Evolutionary conservation across 2,329 filamentous ascomycete species (phyloP), one percentile per base, ranked within the genome.

Genomic region (Alternaria longipes): DNA sequence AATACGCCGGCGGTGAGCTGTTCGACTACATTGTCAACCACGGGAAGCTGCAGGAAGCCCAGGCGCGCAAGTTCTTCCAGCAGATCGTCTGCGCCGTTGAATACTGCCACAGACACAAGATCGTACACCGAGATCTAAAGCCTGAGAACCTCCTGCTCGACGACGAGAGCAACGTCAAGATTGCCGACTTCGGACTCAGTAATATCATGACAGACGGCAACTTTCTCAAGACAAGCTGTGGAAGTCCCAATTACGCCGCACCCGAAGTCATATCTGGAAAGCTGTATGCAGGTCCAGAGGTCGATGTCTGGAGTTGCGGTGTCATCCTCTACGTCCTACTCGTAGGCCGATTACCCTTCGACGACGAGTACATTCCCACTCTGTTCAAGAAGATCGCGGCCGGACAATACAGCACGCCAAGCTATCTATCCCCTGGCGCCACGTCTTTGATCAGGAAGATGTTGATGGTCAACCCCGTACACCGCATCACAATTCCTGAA

Each of bases 201-300:
- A 99, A 99, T 78, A 99, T 99, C 81, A 99, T 99, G 95, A 98
- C 95, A 0, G 95, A 99, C 77, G 95, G 95, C 26, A 99, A 99
- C 78, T 99, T 99, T 77, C 87, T 99, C 73, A 98, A 97, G 83
- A 99, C 95, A 1, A 98, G 94, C 78, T 99, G 95, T 74, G 95
- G 95, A 54, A 98, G 94, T 76, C 95, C 95, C 42, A 99, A 99
- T 80, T 99, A 99, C 79, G 95, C 95, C 12, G 95, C 95, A 1
- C 95, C 95, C 7, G 95, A 99, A 79, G 95, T 99, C 62, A 98
- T 99, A 74, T 95, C 94, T 56, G 95, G 95, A 24, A 99, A 98
- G 84, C 85, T 98, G 56, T 99, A 99, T 76, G 95, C 95, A 18
- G 95, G 95, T 1, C 94, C 95, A 0, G 95, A 99, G 80, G 95